Base-by-base conservation (phyloP, 495 filamentous ascomycete species). In the Aspergillus haitiensis region DNA sequence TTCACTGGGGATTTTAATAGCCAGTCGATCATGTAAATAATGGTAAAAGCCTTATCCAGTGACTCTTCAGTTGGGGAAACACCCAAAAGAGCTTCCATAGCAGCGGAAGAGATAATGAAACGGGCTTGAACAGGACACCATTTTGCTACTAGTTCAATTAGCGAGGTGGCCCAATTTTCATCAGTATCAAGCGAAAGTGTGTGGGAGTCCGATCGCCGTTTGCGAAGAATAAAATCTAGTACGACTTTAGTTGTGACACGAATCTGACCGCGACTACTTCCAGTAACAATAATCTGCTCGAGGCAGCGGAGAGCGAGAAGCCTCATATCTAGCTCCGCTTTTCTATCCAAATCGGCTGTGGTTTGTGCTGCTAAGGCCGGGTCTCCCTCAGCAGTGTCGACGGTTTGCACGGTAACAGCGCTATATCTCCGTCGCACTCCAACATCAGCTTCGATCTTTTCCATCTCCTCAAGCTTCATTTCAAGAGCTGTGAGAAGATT, bases 61-160 rank as follows among this genome's bases (percentile, higher is more conserved):
- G 84, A 82, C 9, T 87, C 81, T 67, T 91, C 87, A 12, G 75
- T 79, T 11, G 91, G 74, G 3, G 83, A 81, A 10, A 82, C 86
- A 31, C 81, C 78, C 13, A 88, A 72, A 40, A 96, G 74, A 5
- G 79, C 81, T 47, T 96, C 92, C 78, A 93, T 88, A 12, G 88
- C 81, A 0, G 88, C 87, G 39, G 92, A 82, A 45, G 96, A 75
- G 52, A 96, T 93, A 34, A 92, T 82, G 76, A 91, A 96, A 34
- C 93, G 90, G 67, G 94, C 88, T 61, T 95, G 92, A 8, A 97
- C 93, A 0, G 93, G 91, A 32, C 91, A 88, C 91, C 91, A 96
- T 54, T 86, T 82, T 47, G 88, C 84, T 32, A 88, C 80, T 61
- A 92, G 77, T 64, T 89, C 84, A 62, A 94, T 87, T 56, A 96